Percentiles rank a stretch among this genome's conserved stretches.
Evolutionary conservation across 345 rosid species (phyloP).

Genomic region (Acer negundo): DNA sequence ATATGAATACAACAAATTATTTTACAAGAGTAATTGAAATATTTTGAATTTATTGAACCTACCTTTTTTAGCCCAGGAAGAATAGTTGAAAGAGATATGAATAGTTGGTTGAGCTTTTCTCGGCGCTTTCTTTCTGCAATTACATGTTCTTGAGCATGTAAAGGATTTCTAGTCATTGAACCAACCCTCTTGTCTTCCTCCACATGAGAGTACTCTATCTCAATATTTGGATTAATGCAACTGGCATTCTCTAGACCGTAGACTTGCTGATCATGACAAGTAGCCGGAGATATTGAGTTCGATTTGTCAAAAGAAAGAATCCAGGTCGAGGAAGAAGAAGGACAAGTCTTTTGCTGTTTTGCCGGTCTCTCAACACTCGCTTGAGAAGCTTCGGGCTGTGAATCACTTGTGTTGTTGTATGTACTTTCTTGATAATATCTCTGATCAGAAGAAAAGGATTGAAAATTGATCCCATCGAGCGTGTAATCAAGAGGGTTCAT

Average conservation of each 20-base stretch:
- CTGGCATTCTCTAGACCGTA: slow-evolving; percentile 11
- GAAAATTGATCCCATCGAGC: slow-evolving; percentile 34
- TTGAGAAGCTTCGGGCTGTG: neutral
- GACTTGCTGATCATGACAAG: slow-evolving; percentile 9
- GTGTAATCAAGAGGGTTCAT: slow-evolving; percentile 27
- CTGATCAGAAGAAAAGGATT: slow-evolving; percentile 21
- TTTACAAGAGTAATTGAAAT: too few relatives aligned
- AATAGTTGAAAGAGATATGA: slow-evolving; percentile 70
- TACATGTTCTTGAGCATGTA: slow-evolving; percentile 70
- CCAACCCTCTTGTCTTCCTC: slow-evolving; percentile 5
- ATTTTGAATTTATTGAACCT: neutral
- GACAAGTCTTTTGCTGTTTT: slow-evolving; percentile 37
- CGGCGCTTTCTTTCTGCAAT: slow-evolving; percentile 84
- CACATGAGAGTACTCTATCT: neutral
- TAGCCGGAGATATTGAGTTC: slow-evolving; percentile 22
- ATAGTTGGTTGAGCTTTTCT: slow-evolving; percentile 65
- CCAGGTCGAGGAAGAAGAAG: slow-evolving; percentile 39
- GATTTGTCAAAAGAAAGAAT: slow-evolving; percentile 49
- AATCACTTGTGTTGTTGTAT: neutral
- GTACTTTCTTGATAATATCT: slow-evolving; percentile 17
- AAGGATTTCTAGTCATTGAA: slow-evolving; percentile 32
- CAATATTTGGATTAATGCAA: slow-evolving; percentile 21
- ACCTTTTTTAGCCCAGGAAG: slow-evolving; percentile 87
- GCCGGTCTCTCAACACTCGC: slow-evolving; percentile 24
- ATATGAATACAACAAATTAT: too few relatives aligned